Conservation (phyloP, 2,329 filamentous ascomycete species). For the Pezicula carpinea region DNA sequence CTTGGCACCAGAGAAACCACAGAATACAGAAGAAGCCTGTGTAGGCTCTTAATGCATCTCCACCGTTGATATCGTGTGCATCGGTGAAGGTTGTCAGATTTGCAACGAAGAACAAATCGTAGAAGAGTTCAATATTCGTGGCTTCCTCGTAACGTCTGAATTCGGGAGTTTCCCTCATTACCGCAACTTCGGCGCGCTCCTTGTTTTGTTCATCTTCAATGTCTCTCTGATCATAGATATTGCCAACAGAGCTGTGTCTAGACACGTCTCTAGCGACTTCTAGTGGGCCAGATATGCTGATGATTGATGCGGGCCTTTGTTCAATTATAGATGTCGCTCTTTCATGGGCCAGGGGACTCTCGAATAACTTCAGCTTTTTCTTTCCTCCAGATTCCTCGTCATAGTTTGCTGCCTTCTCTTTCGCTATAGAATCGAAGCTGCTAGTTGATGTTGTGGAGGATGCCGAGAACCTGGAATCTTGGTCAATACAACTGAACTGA, state of each 20-base stretch:
- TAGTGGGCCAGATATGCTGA: neutral
- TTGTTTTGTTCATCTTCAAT: neutral
- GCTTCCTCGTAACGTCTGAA: slow-evolving; percentile 4
- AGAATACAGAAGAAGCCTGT: slow-evolving; percentile 43
- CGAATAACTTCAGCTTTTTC: slow-evolving; percentile 1
- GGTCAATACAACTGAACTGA: neutral
- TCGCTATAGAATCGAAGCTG: neutral
- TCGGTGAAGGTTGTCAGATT: slow-evolving; percentile 54
- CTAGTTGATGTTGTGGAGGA: neutral
- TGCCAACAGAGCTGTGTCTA: neutral
- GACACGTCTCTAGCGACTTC: neutral
- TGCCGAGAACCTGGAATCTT: neutral
- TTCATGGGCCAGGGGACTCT: neutral
- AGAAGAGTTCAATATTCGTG: slow-evolving; percentile 42
- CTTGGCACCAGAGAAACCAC: slow-evolving; percentile 58
- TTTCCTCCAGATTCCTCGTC: neutral
- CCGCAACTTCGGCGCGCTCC: no score
- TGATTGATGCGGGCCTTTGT: neutral
- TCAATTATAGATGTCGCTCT: neutral
- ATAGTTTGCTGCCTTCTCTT: neutral
- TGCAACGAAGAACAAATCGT: slow-evolving; percentile 56
- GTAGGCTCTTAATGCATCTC: slow-evolving; percentile 41
- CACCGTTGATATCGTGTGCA: slow-evolving; percentile 49
- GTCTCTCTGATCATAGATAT: neutral
- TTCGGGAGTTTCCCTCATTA: slow-evolving; percentile 2